These are phyloP conservation scores for Picea glauca DNA, from an alignment of 75 land plant species.

Conservation along the genomic window DNA sequence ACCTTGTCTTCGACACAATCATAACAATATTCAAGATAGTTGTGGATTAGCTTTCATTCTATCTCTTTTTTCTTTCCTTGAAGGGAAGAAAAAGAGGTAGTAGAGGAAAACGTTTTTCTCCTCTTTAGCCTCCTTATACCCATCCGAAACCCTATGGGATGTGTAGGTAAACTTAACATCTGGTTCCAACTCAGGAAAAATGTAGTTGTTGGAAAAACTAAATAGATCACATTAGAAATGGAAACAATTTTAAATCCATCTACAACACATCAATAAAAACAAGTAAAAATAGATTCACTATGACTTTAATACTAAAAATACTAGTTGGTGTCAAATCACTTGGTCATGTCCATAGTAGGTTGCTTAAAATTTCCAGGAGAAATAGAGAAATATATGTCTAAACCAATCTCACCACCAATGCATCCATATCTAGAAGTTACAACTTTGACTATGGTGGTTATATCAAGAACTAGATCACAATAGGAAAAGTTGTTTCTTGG, in stretches of 20 bases:
- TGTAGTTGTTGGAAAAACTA: slow-evolving; percentile 30
- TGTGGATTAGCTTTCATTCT: slow-evolving; percentile 25
- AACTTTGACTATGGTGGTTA: slow-evolving; percentile 39
- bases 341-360: slow-evolving; percentile 54
- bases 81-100: not conserved
- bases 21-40: slow-evolving; percentile 19
- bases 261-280: not conserved
- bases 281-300: not conserved
- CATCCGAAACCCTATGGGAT: slow-evolving; percentile 37
- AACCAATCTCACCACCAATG: slow-evolving; percentile 36
- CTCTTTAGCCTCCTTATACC: slow-evolving; percentile 53
- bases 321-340: slow-evolving; percentile 58
- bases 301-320: slow-evolving; percentile 12
- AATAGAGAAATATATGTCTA: slow-evolving; percentile 45
- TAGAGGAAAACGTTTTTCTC: slow-evolving; percentile 5
- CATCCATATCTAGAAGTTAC: slow-evolving; percentile 33
- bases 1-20: not conserved
- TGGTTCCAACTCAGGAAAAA: slow-evolving; percentile 43
- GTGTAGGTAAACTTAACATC: slow-evolving; percentile 36
- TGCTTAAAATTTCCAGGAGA: slow-evolving; percentile 37
- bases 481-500: slow-evolving; percentile 48
- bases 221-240: not conserved
- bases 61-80: not conserved
- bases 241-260: not conserved
- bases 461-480: slow-evolving; percentile 43